These are phyloP conservation scores for Adiantum capillusveneris DNA, from an alignment of 75 land plant genomes.

Conservation along the genomic window DNA sequence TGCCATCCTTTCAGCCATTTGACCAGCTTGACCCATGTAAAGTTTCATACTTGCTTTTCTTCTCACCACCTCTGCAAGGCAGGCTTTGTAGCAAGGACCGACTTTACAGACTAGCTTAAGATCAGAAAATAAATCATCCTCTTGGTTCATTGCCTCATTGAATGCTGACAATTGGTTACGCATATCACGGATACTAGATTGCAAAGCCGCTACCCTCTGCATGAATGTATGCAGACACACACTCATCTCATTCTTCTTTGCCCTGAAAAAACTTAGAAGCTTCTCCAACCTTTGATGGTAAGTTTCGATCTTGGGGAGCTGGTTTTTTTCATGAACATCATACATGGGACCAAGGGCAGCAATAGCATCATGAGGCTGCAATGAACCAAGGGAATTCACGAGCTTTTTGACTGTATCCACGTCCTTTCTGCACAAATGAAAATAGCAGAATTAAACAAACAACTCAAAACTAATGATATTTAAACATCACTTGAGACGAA, in stretches of 20 bases:
- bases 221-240: conserved; percentile 63
- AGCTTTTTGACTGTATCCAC: conserved; percentile 80
- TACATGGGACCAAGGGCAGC: conserved; percentile 97
- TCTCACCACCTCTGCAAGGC: conserved; percentile 92
- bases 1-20: conserved; percentile 91
- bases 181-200: conserved; percentile 58
- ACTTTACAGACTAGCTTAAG: conserved; percentile 63
- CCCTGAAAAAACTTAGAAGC: conserved; percentile 52
- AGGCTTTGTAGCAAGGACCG: conserved; percentile 76
- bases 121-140: conserved; percentile 58
- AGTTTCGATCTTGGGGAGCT: conserved; percentile 65
- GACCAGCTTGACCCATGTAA: conserved; percentile 97
- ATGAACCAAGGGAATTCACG: conserved; percentile 56
- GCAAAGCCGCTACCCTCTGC: conserved; percentile 73
- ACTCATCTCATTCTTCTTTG: conserved; percentile 79
- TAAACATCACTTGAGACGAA: no score
- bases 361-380: conserved; percentile 95
- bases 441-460: no score
- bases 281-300: conserved; percentile 49
- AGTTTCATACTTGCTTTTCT: conserved; percentile 85
- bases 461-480: no score
- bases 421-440: conserved; percentile 69
- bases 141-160: conserved; percentile 76
- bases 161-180: conserved; percentile 70
- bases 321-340: conserved; percentile 80